phyloP scores from a whole-genome alignment of 371 early-diverging fungal species.

The Encephalitozoon romaleae region DNA sequence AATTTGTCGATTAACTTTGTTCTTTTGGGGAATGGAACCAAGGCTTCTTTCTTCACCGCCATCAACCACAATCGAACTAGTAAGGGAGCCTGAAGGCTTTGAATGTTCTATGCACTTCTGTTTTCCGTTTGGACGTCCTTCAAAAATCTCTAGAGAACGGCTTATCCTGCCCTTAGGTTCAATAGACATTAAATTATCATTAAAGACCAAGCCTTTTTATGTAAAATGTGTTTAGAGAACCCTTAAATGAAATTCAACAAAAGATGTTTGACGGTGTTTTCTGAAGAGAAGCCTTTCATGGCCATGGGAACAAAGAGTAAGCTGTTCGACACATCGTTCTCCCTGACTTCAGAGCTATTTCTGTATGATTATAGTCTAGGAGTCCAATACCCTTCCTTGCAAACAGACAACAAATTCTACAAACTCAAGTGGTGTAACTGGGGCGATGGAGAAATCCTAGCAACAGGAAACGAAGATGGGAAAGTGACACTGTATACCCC shows the following conservation, averaged over 20 bases:
- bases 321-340: conserved; percentile 59
- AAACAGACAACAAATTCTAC: conserved; percentile 54
- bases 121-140: background rate
- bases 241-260: conserved; percentile 57
- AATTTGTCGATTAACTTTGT: background rate
- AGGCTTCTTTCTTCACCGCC: background rate
- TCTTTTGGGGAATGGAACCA: background rate
- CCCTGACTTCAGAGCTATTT: conserved; percentile 50
- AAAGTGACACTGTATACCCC: conserved; percentile 42
- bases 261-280: conserved; percentile 56
- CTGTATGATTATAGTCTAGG: conserved; percentile 47
- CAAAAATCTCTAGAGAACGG: background rate
- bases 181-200: background rate
- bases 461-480: conserved; percentile 55
- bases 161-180: background rate
- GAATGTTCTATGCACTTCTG: background rate
- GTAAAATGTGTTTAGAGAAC: background rate
- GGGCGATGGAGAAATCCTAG: conserved; percentile 37
- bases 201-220: background rate
- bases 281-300: conserved; percentile 42
- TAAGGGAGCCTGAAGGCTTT: background rate
- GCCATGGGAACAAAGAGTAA: conserved; percentile 61
- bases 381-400: conserved; percentile 24
- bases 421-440: conserved; percentile 56
- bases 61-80: background rate